Evolutionary conservation across 148 eudicot genomes (phyloP).

Genomic region (Cornus florida): DNA sequence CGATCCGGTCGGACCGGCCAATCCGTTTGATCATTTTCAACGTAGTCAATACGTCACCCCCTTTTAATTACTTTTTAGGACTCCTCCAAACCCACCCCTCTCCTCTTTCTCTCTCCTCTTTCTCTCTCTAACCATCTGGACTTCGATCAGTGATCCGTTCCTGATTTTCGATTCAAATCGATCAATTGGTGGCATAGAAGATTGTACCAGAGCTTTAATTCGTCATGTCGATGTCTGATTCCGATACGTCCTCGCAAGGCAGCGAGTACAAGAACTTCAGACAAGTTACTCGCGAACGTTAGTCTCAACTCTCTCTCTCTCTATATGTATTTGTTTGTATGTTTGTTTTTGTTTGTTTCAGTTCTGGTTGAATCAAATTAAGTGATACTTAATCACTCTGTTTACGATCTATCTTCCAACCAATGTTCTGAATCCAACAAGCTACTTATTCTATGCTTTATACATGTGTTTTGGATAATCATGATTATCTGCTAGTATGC

Average conservation of each 20-base stretch:
- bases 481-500: background rate
- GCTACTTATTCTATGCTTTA: background rate
- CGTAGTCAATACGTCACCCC: background rate
- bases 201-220: slow-evolving; percentile 7
- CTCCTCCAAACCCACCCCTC: background rate
- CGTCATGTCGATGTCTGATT: slow-evolving; percentile 84
- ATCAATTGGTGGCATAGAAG: background rate
- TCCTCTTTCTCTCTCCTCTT: background rate
- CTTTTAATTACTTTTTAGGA: background rate
- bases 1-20: slow-evolving; percentile 4
- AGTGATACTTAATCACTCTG: background rate
- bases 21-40: slow-evolving; percentile 10
- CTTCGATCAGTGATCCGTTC: slow-evolving; percentile 11
- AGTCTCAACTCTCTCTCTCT: slow-evolving; percentile 21
- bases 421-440: background rate
- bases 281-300: slow-evolving; percentile 81
- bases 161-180: background rate
- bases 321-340: background rate
- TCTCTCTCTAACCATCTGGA: background rate
- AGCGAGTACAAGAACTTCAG: slow-evolving; percentile 65
- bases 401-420: background rate
- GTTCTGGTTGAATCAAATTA: background rate
- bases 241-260: slow-evolving; percentile 62
- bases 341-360: background rate
- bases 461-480: background rate